Base-by-base conservation (phyloP, 805 yeast genomes). In the Wickerhamomyces hampshirensis region DNA sequence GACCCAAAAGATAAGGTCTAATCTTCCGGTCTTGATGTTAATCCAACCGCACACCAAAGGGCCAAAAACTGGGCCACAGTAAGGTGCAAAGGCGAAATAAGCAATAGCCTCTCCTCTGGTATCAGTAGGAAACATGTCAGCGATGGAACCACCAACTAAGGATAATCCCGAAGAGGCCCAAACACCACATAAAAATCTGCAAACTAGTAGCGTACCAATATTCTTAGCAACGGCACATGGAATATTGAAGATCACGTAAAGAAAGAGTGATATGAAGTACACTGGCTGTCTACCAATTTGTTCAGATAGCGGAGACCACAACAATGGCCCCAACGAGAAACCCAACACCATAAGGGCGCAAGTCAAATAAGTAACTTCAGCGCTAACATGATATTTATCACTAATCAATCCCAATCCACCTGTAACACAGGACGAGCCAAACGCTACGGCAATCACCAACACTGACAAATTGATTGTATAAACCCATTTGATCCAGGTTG, bases 261-360 rank as follows among this genome's bases (percentile, higher is more conserved):
- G 68, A 27, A 76, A 72, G 56, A 86, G 74, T 4, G 95, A 83
- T 38, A 84, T 66, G 51, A 83, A 71, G 55, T 88, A 88, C 17
- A 87, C 91, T 4, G 88, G 84, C 47, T 85, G 71, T 62, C 97
- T 74, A 32, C 97, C 96, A 49, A 80, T 76, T 51, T 80, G 79
- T 62, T 88, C 97, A 21, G 86, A 75, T 26, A 87, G 63, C 9
- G 96, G 96, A 11, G 95, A 84, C 94, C 95, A 88, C 17, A 87
- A 46, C 44, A 88, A 65, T 1, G 96, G 96, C 29, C 96, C 96
- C 19, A 86, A 69, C 17, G 89, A 71, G 55, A 88, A 87, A 6
- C 96, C 97, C 18, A 84, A 55, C 34, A 88, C 96, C 95, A 86
- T 87, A 24, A 88, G 62, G 1, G 96, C 84, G 46, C 89, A 84